Evolutionary conservation across 192 early-diverging fungal species (phyloP).

Genomic region (Coemansia sp.): DNA sequence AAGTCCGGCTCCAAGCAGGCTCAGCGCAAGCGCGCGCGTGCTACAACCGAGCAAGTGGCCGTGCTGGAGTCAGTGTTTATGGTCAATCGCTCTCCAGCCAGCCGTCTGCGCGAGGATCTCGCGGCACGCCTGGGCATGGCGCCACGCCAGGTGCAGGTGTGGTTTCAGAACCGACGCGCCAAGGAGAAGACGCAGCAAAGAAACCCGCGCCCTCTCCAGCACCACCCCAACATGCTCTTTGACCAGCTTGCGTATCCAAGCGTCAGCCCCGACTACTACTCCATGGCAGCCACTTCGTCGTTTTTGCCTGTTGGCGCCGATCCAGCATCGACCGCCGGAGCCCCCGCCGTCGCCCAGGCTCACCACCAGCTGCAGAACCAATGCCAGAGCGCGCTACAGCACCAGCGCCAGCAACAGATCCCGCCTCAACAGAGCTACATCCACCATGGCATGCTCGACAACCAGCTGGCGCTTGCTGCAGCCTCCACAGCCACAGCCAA

Average conservation of each 20-base stretch:
- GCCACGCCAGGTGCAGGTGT: constrained; percentile 73
- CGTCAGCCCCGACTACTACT: constrained; percentile 25
- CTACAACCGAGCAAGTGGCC: constrained; percentile 68
- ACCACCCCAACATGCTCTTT: constrained; percentile 21
- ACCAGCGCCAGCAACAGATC: constrained; percentile 16
- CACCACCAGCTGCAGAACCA: constrained; percentile 12
- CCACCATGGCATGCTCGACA: constrained; percentile 8
- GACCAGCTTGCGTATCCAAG: constrained; percentile 23
- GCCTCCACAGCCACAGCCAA: constrained; percentile 14
- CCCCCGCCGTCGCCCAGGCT: neutral
- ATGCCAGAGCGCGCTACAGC: constrained; percentile 11
- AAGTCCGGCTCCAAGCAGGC: constrained; percentile 26
- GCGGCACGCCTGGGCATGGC: constrained; percentile 69
- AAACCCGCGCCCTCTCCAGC: constrained; percentile 35
- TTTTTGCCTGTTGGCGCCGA: constrained; percentile 24
- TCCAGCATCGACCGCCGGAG: neutral
- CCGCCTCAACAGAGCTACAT: neutral
- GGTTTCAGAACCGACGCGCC: constrained; percentile 89
- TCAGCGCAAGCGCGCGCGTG: constrained; percentile 63
- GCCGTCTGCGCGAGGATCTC: constrained; percentile 59
- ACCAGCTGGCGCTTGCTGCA: constrained; percentile 26
- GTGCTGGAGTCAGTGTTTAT: constrained; percentile 67
- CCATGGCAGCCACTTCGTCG: constrained; percentile 32
- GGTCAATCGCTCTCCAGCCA: constrained; percentile 72
- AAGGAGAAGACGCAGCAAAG: constrained; percentile 64